Conservation (phyloP, 2,329 filamentous ascomycete species). For the Sporothrix euskadiensis region DNA sequence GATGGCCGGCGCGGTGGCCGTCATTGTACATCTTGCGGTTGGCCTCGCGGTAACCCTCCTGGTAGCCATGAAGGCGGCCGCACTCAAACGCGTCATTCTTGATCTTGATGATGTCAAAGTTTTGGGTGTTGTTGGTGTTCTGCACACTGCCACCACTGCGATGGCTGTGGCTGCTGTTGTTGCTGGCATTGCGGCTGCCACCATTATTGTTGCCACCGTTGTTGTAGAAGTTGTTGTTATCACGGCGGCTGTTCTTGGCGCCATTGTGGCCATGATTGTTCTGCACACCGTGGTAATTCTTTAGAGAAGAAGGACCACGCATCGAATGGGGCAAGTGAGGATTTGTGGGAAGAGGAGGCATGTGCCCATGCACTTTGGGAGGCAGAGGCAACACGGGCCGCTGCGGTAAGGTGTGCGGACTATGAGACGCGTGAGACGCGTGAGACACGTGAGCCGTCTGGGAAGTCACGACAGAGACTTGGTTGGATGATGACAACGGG, state of each 20-base stretch:
- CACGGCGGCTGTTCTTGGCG: background rate
- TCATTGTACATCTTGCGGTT: background rate
- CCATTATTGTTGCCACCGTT: background rate
- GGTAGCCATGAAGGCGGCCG: constrained; percentile 5
- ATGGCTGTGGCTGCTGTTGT: background rate
- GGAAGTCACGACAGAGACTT: background rate
- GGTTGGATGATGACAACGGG: background rate
- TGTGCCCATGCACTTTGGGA: background rate
- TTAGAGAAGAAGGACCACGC: background rate
- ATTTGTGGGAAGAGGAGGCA: background rate
- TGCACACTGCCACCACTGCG: background rate
- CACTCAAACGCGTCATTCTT: background rate
- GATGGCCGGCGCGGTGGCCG: background rate
- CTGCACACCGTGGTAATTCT: background rate
- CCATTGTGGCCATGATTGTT: background rate
- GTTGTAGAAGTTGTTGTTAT: too few species aligned
- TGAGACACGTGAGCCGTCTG: background rate
- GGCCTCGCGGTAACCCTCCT: background rate
- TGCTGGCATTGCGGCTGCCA: background rate
- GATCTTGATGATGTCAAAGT: background rate
- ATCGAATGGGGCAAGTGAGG: background rate
- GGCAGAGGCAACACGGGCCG: background rate
- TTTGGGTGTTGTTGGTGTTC: background rate
- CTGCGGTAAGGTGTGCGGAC: background rate
- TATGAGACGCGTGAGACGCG: background rate